Base-by-base conservation (phyloP, 2,329 filamentous ascomycete species). In the Pyricularia sp. region DNA sequence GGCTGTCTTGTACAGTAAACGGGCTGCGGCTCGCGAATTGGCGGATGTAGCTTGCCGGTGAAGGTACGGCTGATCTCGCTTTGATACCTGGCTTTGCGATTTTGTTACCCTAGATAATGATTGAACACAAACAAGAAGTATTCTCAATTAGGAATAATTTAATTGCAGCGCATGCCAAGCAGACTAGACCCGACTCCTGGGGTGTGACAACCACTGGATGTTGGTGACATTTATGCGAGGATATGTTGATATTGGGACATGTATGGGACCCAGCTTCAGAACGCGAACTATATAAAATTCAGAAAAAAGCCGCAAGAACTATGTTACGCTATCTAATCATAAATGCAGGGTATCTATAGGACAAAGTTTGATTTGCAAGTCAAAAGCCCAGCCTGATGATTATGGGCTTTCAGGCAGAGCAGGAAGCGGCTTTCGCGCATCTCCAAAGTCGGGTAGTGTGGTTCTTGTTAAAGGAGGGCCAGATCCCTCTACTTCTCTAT, bases 391-490 rank as follows among this genome's bases (percentile, higher is more conserved):
- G 71, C 73, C 75, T 9, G 76, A 73, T 30, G n/a, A n/a, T 61
- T n/a, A 50, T 31, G 67, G 68, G 76, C 75, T 63, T 71, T 79
- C 77, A 4, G 78, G 77, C 25, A 79, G 68, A 63, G 77, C 77
- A 9, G 78, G 77, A 7, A 79, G 69, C 36, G 77, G 77, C 64
- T 79, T 79, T 65, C 75, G 70, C 4, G 70, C 66, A 36, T 31
- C 65, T 11, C 69, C 70, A 25, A 70, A 42, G 28, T 73, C 72
- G 28, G 72, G 71, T 23, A 71, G 36, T 1, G 70, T 61, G 20
- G 73, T 72, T 66, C 71, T 70, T 10, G 70, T 70, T 23, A 71
- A 58, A 3, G 70, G 69, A 20, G 71, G 70, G 4, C 65, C 33
- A 1, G 66, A 50, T 58, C 50, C 69, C 66, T 55, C 63, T 11